A percentile compares a stretch with the other conserved stretches of the same genome.
phyloP scores from a whole-genome alignment of 2,329 filamentous ascomycete species.

The Fusarium luffae region DNA sequence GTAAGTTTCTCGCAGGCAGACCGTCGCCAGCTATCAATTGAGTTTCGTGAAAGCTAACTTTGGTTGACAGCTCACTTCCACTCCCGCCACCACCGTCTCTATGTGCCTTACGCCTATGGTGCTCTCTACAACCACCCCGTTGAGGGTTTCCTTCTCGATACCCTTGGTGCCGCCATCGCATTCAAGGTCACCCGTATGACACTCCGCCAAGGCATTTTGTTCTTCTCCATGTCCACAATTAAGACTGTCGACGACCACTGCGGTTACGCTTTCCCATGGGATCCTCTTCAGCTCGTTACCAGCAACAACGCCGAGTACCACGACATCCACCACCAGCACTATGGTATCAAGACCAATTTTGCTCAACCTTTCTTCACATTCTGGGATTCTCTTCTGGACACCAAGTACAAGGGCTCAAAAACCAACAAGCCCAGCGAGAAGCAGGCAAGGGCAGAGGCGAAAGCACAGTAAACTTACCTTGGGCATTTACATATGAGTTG shows the following conservation, averaged over 20 bases:
- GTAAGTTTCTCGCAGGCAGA: constrained; percentile 63
- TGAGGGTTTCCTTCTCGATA: constrained; percentile 94
- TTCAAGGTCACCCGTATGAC: constrained; percentile 87
- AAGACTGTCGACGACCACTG: constrained; percentile 99
- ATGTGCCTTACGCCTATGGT: constrained; percentile 97
- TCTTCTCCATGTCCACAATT: constrained; percentile 89
- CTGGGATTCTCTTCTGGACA: constrained; percentile 87
- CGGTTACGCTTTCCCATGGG: constrained; percentile 94
- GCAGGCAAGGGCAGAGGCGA: constrained; percentile 25
- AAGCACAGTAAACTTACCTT: constrained; percentile 24
- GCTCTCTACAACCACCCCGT: constrained; percentile 97
- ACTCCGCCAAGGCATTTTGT: constrained; percentile 86
- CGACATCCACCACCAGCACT: constrained; percentile 98
- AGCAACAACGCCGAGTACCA: constrained; percentile 97
- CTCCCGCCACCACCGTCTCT: constrained; percentile 94
- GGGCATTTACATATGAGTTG: constrained; percentile 39
- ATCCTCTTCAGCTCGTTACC: constrained; percentile 90
- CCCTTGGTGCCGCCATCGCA: constrained; percentile 83
- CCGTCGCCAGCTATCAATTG: neutral
- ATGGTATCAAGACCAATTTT: constrained; percentile 98
- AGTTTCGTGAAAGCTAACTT: constrained; percentile 12
- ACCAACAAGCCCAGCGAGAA: constrained; percentile 53
- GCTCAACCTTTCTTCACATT: constrained; percentile 94
- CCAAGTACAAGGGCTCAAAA: constrained; percentile 79
- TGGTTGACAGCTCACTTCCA: constrained; percentile 78